Evolutionary conservation across 2,329 filamentous ascomycete genomes (phyloP), one percentile per base, ranked within the genome.

Genomic region (Colletotrichum somersetense): DNA sequence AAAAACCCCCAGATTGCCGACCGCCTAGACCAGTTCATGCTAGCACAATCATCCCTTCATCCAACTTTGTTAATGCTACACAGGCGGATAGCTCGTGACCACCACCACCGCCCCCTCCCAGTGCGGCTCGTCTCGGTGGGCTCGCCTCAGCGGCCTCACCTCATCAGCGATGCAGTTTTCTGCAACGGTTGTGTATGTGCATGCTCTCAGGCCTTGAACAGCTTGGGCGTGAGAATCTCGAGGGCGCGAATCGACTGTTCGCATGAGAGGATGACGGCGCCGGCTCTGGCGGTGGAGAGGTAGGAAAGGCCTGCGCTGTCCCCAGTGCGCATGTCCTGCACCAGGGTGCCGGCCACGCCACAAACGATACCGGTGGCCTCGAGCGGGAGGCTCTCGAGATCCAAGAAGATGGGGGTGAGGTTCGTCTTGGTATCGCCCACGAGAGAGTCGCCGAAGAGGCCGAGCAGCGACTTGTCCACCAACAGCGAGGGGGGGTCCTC

Each of bases 351-450:
- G 0, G 96, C 95, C 2, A 99, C 94, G 38, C 96, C 96, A 76
- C 95, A 98, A 4, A 99, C 94, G 70, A 99, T 98, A 30, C 96
- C 96, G 0, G 95, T 97, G 10, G 94, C 95, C 80, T 97, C 94
- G 53, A 96, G 87, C 0, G 96, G 93, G 52, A 98, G 84, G 53
- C 90, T 90, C 26, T 89, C 90, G 35, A 99, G 87, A 77, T 98
- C 94, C 4, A 99, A 87, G 71, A 95, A 96, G 76, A 99, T 96
- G 1, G 96, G 95, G 1, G 97, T 90, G 44, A 95, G 86, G 71
- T 89, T 90, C 75, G 91, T 91, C 65, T 91, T 91, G 58, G 89
- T 93, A 73, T 91, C 87, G 16, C 94, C 95, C 0, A 97, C 89
- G 2, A 98, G 84, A 0, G 94, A 89, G 76, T 93, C 91, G 26